Evolutionary conservation across 345 rosid genomes (phyloP).

Genomic region (Dipteronia sinensis): DNA sequence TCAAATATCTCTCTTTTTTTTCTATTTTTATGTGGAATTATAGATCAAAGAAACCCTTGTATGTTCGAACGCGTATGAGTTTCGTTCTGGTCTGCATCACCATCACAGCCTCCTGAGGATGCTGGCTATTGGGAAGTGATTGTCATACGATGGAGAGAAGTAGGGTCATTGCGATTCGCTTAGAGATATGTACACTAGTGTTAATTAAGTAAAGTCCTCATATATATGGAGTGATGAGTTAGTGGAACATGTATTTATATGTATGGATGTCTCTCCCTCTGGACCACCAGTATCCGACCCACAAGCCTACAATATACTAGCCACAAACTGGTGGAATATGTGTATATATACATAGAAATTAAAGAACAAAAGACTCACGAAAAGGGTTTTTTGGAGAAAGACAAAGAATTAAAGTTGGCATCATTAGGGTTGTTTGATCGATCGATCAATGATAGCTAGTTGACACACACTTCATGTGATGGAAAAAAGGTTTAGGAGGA

Average conservation of each 20-base stretch:
- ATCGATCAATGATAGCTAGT: background rate
- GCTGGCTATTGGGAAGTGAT: background rate
- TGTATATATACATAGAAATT: background rate
- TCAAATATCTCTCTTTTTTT: too few relatives aligned
- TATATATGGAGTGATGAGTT: background rate
- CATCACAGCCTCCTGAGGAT: background rate
- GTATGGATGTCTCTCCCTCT: background rate
- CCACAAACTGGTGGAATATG: conserved; percentile 9
- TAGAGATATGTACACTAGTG: background rate
- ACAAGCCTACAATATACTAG: background rate
- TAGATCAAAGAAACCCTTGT: too few relatives aligned
- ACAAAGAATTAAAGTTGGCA: conserved; percentile 7
- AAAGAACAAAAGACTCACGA: background rate
- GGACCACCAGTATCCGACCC: conserved; percentile 4
- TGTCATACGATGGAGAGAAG: background rate
- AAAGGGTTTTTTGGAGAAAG: conserved; percentile 4
- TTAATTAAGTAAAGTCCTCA: background rate
- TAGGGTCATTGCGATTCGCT: background rate
- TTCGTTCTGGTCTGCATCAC: too few relatives aligned
- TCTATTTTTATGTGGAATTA: too few relatives aligned
- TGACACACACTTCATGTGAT: conserved; percentile 13
- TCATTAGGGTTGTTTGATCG: background rate
- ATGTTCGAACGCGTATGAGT: too few relatives aligned
- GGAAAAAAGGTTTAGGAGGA: conserved; percentile 16
- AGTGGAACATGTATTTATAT: background rate